A percentile compares a stretch with the other conserved stretches of the same genome.
Evolutionary conservation across 2,329 filamentous ascomycete genomes (phyloP).

Genomic region (Cladobotryum mycophilum): DNA sequence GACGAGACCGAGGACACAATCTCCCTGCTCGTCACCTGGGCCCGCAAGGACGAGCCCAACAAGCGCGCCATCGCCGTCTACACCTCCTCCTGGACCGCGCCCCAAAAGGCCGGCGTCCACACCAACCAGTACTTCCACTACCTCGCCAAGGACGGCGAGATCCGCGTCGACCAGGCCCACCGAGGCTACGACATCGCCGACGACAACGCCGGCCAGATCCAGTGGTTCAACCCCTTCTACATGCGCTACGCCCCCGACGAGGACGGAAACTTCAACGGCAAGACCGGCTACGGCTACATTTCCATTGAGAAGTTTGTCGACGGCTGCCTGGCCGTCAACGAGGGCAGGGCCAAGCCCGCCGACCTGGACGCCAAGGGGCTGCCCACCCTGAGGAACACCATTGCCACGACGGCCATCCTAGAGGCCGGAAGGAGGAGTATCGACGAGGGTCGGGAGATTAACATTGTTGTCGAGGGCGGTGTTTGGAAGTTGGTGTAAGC

Average conservation of each 20-base stretch:
- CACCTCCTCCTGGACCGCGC: constrained; percentile 91
- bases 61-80: constrained; percentile 83
- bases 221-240: constrained; percentile 93
- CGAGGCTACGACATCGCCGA: constrained; percentile 92
- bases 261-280: constrained; percentile 88
- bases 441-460: constrained; percentile 73
- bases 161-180: constrained; percentile 88
- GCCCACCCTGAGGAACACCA: constrained; percentile 81
- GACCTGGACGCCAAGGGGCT: constrained; percentile 75
- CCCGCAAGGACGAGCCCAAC: constrained; percentile 58
- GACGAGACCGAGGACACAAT: constrained; percentile 88
- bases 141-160: constrained; percentile 75
- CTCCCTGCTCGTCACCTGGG: constrained; percentile 83
- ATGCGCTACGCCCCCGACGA: constrained; percentile 94
- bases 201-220: constrained; percentile 61
- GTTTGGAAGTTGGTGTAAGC: constrained; percentile 58
- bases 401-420: constrained; percentile 85
- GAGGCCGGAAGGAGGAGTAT: constrained; percentile 80
- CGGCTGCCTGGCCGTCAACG: constrained; percentile 71
- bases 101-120: constrained; percentile 88
- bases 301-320: constrained; percentile 96
- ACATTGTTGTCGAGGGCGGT: constrained; percentile 61
- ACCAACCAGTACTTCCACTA: constrained; percentile 98
- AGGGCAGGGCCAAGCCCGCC: constrained; percentile 62
- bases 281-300: constrained; percentile 88